These are phyloP conservation scores for Casuarina cunninghamiana DNA, from an alignment of 306 rosid genomes.

Conservation along the genomic window DNA sequence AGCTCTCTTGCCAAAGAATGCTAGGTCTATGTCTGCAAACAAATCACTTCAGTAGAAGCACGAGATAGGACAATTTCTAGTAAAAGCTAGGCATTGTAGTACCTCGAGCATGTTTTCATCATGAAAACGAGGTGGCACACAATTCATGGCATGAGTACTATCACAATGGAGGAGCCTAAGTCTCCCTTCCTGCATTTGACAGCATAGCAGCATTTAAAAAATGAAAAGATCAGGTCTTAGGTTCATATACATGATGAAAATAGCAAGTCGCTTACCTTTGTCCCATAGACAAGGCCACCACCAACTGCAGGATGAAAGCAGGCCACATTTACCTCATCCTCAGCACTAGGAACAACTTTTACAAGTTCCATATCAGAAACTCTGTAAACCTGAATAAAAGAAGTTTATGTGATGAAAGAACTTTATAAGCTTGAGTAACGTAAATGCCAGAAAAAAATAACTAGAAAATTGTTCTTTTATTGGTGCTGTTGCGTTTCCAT, in stretches of 20 bases:
- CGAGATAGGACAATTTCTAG: not conserved
- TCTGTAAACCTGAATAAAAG: constrained; percentile 24
- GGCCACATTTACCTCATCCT: constrained; percentile 67
- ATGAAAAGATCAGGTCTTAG: not conserved
- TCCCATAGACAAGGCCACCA: constrained; percentile 64
- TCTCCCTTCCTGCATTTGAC: constrained; percentile 54
- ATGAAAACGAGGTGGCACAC: constrained; percentile 27
- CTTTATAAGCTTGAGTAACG: constrained; percentile 34
- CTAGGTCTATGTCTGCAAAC: not conserved
- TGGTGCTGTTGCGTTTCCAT: too few relatives aligned
- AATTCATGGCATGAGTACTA: constrained; percentile 33
- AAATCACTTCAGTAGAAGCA: not conserved
- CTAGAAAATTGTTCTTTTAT: not conserved
- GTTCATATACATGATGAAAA: not conserved
- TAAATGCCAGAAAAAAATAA: constrained; percentile 1
- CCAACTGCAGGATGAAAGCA: constrained; percentile 65
- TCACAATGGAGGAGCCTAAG: constrained; percentile 57
- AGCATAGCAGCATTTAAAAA: not conserved
- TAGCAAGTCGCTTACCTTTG: constrained; percentile 40
- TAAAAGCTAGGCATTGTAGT: constrained; percentile 1
- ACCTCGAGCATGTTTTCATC: constrained; percentile 62
- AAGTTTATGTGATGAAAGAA: not conserved
- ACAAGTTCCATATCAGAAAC: constrained; percentile 69
- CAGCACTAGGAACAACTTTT: constrained; percentile 59
- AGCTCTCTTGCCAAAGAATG: not conserved